Evolutionary conservation across 805 yeast species (phyloP).

Genomic region (Kuraishia hungarica): DNA sequence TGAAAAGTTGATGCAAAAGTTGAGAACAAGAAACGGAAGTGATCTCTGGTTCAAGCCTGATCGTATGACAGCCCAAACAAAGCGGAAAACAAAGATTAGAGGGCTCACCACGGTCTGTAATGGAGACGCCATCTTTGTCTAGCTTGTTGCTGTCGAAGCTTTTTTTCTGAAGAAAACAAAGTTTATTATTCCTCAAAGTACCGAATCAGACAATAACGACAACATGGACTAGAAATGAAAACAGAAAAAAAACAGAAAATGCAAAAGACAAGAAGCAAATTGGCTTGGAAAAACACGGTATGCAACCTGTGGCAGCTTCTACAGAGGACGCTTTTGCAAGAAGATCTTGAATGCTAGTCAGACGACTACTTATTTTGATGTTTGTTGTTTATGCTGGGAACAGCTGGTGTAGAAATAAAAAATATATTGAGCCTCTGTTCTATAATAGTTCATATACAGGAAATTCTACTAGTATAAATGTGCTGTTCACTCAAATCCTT

Average conservation of each 20-base stretch:
- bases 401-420: not conserved
- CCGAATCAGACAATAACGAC: not conserved
- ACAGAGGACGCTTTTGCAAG: not conserved
- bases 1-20: constrained; percentile 40
- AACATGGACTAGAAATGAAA: not conserved
- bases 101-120: not conserved
- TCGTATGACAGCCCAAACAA: not conserved
- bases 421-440: not conserved
- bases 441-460: not conserved
- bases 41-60: constrained; percentile 28
- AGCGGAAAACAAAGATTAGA: not conserved
- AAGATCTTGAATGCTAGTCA: not conserved
- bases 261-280: not conserved
- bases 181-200: not conserved
- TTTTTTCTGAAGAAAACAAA: too few species aligned
- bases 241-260: not conserved
- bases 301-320: not conserved
- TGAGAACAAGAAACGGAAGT: constrained; percentile 28
- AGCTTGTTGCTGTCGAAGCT: not conserved
- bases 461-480: not conserved
- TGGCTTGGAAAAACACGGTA: not conserved
- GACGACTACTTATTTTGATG: not conserved
- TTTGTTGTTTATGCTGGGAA: not conserved
- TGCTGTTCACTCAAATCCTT: not conserved
- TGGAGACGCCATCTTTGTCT: not conserved